Conservation (phyloP, 208 protist species). For the Blechomonas ayalai region DNA sequence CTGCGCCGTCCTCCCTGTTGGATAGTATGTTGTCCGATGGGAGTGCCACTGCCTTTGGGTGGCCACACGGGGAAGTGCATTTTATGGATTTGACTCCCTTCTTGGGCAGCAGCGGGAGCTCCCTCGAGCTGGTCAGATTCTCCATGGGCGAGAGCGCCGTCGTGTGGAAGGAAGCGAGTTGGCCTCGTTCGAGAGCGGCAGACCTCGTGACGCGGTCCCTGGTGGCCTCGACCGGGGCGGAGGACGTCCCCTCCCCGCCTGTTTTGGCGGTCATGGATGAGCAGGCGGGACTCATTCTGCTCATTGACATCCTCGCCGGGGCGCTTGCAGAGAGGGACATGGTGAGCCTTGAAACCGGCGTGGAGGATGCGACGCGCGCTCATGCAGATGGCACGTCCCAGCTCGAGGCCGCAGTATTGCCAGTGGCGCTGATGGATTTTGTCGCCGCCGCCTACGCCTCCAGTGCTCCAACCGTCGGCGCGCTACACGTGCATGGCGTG, state of each 20-base stretch:
- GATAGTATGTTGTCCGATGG: constrained; percentile 8
- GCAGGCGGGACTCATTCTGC: not conserved
- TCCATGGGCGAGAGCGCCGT: not conserved
- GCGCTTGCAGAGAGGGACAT: too few species aligned
- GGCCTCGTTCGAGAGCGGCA: not conserved
- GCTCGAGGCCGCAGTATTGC: constrained; percentile 11
- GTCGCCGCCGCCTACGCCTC: too few species aligned
- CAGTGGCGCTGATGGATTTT: constrained; percentile 5
- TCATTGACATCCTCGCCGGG: constrained; percentile 9
- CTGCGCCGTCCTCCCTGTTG: constrained; percentile 29
- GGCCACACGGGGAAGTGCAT: constrained; percentile 41
- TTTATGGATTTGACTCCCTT: constrained; percentile 35
- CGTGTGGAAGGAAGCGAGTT: constrained; percentile 1
- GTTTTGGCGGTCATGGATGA: constrained; percentile 6
- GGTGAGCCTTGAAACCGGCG: too few species aligned
- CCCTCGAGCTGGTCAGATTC: constrained; percentile 1
- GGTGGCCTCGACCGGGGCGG: not conserved
- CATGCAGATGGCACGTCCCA: too few species aligned
- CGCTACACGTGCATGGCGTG: too few species aligned
- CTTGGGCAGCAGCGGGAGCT: not conserved
- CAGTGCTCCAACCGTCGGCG: too few species aligned
- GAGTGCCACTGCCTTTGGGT: constrained; percentile 11
- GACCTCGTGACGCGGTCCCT: not conserved
- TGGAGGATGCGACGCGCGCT: too few species aligned
- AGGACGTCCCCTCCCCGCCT: not conserved